Conservation (phyloP, 2,329 filamentous ascomycete genomes). For the Davidsoniella neocaledoniae region DNA sequence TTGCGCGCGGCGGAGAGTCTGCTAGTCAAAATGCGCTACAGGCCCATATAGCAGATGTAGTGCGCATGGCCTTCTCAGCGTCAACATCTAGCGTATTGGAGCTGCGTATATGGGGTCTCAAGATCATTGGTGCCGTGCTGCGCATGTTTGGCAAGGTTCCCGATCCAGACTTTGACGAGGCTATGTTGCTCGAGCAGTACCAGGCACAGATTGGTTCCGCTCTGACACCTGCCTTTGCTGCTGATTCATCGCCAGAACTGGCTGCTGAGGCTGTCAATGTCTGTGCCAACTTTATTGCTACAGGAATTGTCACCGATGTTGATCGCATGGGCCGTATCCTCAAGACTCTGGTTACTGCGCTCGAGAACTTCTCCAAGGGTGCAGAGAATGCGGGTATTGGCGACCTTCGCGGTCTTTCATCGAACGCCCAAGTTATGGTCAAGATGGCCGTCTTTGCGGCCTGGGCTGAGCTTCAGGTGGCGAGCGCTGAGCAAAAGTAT, state of each 20-base stretch:
- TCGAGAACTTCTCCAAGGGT: conserved; percentile 70
- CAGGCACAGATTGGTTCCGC: conserved; percentile 97
- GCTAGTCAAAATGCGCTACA: conserved; percentile 65
- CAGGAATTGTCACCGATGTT: conserved; percentile 90
- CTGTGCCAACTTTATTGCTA: conserved; percentile 93
- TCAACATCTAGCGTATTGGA: conserved; percentile 88
- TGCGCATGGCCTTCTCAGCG: conserved; percentile 92
- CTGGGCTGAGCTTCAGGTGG: conserved; percentile 93
- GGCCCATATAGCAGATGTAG: conserved; percentile 72
- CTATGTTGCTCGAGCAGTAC: conserved; percentile 90
- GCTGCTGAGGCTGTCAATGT: conserved; percentile 94
- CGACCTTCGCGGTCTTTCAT: conserved; percentile 79
- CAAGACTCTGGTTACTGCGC: conserved; percentile 74
- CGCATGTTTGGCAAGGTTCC: conserved; percentile 93
- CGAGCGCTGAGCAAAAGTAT: conserved; percentile 82
- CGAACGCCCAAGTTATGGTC: conserved; percentile 95
- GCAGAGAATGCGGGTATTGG: conserved; percentile 53
- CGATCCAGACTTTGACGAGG: conserved; percentile 95
- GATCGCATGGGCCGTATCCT: conserved; percentile 98
- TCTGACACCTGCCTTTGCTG: conserved; percentile 86
- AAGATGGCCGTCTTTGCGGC: conserved; percentile 94
- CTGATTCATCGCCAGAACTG: conserved; percentile 87
- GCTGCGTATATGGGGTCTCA: conserved; percentile 75
- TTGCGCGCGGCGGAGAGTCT: conserved; percentile 62
- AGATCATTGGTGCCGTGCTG: conserved; percentile 82